Percentiles rank a stretch among this genome's conserved stretches.
phyloP scores from a whole-genome alignment of 352 stramenopile species.

The Thalassiosira livingstoniorum region DNA sequence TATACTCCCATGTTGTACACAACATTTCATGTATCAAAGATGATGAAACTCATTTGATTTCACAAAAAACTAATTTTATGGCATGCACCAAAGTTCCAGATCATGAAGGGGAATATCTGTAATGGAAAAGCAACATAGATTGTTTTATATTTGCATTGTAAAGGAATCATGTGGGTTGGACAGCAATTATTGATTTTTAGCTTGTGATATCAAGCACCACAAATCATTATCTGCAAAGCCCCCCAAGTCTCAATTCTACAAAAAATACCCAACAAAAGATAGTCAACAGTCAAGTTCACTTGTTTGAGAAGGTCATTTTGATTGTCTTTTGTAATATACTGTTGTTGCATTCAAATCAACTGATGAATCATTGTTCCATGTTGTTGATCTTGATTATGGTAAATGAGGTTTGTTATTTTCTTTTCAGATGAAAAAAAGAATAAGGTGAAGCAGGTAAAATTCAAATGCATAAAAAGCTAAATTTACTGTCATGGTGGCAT shows the following conservation, averaged over 20 bases:
- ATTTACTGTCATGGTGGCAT: slow-evolving; percentile 15
- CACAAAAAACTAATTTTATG: background rate
- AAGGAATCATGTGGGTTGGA: no score
- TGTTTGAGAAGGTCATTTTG: background rate
- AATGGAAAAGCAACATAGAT: slow-evolving; percentile 7
- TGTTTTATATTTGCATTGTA: slow-evolving; percentile 9
- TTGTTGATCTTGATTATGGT: background rate
- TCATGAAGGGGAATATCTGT: slow-evolving; percentile 5
- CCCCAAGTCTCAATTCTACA: slow-evolving; percentile 22
- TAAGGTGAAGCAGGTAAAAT: background rate
- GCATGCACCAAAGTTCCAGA: background rate
- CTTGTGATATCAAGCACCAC: slow-evolving; percentile 14
- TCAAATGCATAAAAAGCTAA: background rate
- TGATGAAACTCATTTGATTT: slow-evolving; percentile 12
- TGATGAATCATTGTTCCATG: background rate
- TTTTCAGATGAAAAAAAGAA: background rate
- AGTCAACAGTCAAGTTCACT: no score
- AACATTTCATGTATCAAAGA: slow-evolving; percentile 37
- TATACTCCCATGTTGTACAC: slow-evolving; percentile 25
- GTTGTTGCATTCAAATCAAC: slow-evolving; percentile 3
- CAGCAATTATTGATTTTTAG: slow-evolving; percentile 8
- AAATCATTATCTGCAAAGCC: background rate
- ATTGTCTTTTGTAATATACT: background rate
- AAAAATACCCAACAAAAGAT: slow-evolving; percentile 12
- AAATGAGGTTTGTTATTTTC: no score